Base-by-base conservation (phyloP, 805 yeast genomes). In the Schwanniomyces vanrijiae region DNA sequence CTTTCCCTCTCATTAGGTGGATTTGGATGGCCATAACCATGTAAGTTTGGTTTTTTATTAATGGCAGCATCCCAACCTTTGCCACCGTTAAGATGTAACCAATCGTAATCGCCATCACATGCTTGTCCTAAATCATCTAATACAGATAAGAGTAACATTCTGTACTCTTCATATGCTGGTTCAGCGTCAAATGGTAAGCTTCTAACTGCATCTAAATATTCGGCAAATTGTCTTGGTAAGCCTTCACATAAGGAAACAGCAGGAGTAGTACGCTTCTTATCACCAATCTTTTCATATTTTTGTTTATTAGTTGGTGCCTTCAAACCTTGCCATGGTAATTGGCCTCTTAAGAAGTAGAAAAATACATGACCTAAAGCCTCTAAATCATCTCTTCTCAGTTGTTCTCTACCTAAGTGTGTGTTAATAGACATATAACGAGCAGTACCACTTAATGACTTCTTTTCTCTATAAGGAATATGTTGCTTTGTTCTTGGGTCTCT, bases 241-340 rank as follows among this genome's bases (percentile, higher is more conserved):
- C 82, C 83, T 42, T 76, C 77, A 57, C 88, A 79, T 46, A 84
- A 66, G 42, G 83, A 84, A 40, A 72, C 74, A 7, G 87, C 81
- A 11, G 83, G 78, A 1, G 90, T 82, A 13, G 84, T 76, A 60
- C 85, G 84, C 64, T 88, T 88, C 58, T 86, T 86, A 54, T 86
- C 86, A 24, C 94, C 94, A 64, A 88, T 88, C 61, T 86, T 87
- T 64, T 88, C 94, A 62, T 87, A 87, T 64, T 87, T 87, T 54
- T 82, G 78, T 63, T 88, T 87, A 64, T 87, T 87, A n/a, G 89
- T 86, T 49, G 90, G 90, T 1, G 92, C 94, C 66, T 86, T 87
- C 50, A 87, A 70, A n/a, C 95, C 95, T 68, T 87, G 95, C 95
- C 95, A 87, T 40, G 95, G 95, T 61, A 87, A 75, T 52, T 83